Percentiles rank a stretch among this genome's conserved stretches.
phyloP scores from a whole-genome alignment of 2,329 filamentous ascomycete species.

The Fusarium cyanostomum region DNA sequence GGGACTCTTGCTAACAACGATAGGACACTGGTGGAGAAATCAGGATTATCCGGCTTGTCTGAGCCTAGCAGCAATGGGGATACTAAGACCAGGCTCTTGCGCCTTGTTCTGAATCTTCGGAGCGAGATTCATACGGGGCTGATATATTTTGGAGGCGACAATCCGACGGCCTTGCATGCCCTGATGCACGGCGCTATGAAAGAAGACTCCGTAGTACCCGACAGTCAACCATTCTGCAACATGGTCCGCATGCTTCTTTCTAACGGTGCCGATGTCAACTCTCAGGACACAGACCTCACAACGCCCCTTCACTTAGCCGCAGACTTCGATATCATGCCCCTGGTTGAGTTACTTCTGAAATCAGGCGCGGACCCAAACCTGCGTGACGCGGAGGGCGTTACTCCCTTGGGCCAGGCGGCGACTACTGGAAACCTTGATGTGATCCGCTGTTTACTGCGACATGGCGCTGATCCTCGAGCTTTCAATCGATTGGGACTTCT shows the following conservation, averaged over 20 bases:
- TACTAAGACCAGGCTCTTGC: conserved; percentile 12
- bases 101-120: conserved; percentile 22
- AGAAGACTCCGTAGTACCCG: neutral
- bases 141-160: neutral
- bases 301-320: conserved; percentile 31
- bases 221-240: neutral
- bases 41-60: conserved; percentile 4
- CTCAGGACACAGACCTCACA: conserved; percentile 9
- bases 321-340: neutral
- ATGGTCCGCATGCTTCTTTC: conserved; percentile 22
- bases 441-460: conserved; percentile 10
- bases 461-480: conserved; percentile 21
- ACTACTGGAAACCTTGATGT: neutral
- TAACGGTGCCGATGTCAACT: conserved; percentile 30
- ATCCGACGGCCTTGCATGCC: conserved; percentile 24
- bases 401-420: conserved; percentile 18
- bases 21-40: conserved; percentile 31
- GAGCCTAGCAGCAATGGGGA: neutral
- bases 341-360: conserved; percentile 22
- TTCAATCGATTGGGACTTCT: conserved; percentile 1
- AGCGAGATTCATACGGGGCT: neutral
- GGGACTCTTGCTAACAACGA: conserved; percentile 5
- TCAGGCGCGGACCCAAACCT: conserved; percentile 33
- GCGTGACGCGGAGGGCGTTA: conserved; percentile 3
- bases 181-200: conserved; percentile 1